Conservation (phyloP, 768 basidiomycete species). For the Agaricus subrufescens region DNA sequence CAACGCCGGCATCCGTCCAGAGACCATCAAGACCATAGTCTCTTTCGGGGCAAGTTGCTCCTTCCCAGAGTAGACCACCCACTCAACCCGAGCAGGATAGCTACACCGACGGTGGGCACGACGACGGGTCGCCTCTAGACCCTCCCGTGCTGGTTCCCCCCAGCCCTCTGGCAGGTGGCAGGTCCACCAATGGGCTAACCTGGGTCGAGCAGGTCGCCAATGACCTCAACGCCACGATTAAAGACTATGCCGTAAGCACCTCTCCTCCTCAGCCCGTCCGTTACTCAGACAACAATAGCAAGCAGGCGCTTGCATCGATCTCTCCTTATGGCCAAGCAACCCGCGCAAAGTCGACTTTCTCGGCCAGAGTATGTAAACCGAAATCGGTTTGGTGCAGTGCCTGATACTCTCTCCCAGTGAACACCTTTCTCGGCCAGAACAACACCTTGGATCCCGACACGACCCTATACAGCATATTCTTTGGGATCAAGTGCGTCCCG, state of each 20-base stretch:
- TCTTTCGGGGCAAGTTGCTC: constrained; percentile 4
- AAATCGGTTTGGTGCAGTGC: background rate
- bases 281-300: constrained; percentile 18
- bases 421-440: constrained; percentile 38
- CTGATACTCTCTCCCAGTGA: constrained; percentile 23
- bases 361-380: constrained; percentile 32
- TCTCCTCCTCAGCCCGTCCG: background rate
- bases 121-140: constrained; percentile 41
- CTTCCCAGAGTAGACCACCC: background rate
- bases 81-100: constrained; percentile 32
- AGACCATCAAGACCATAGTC: constrained; percentile 20
- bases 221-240: constrained; percentile 35
- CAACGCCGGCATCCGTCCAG: constrained; percentile 40
- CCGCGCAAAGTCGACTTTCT: constrained; percentile 43
- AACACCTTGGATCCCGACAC: constrained; percentile 39
- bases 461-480: constrained; percentile 48
- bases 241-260: constrained; percentile 45
- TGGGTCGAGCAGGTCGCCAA: constrained; percentile 48
- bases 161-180: constrained; percentile 39
- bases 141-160: constrained; percentile 41
- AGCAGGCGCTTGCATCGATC: constrained; percentile 43
- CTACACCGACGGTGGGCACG: constrained; percentile 46
- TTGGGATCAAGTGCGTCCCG: constrained; percentile 46
- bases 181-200: constrained; percentile 46
- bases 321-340: constrained; percentile 47